Percentiles rank a stretch among this genome's conserved stretches.
phyloP scores from a whole-genome alignment of 306 rosid genomes.

The Alnus rubra region DNA sequence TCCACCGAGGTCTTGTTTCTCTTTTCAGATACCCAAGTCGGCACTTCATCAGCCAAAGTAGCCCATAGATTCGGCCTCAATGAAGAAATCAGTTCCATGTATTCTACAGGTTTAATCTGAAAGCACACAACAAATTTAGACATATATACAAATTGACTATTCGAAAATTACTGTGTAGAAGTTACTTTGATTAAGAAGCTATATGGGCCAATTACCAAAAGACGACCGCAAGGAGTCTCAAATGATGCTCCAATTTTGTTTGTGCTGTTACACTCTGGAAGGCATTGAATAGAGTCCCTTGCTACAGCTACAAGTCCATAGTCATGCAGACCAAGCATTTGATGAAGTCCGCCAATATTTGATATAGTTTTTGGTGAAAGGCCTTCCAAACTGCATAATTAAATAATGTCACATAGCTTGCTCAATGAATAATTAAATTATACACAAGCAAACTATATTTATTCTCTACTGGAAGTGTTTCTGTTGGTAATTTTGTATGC shows the following conservation, averaged over 20 bases:
- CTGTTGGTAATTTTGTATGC: not conserved
- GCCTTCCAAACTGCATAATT: conserved; percentile 68
- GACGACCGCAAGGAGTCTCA: conserved; percentile 86
- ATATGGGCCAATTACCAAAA: conserved; percentile 51
- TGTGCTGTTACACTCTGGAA: conserved; percentile 62
- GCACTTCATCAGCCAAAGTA: conserved; percentile 90
- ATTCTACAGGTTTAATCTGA: conserved; percentile 82
- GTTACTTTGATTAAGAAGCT: conserved; percentile 16
- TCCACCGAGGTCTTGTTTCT: conserved; percentile 85
- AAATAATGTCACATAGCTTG: not conserved
- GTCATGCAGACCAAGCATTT: conserved; percentile 58
- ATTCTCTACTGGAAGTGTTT: not conserved
- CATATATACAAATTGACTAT: not conserved
- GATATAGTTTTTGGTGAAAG: conserved; percentile 60
- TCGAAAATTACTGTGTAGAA: not conserved
- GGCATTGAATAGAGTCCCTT: conserved; percentile 72
- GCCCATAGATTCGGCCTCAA: conserved; percentile 84
- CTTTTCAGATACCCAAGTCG: conserved; percentile 81
- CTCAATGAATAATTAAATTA: not conserved
- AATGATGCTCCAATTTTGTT: conserved; percentile 75
- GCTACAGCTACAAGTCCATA: conserved; percentile 66
- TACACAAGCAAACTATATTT: not conserved
- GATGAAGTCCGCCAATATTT: conserved; percentile 76
- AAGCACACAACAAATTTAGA: conserved; percentile 3
- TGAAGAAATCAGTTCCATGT: conserved; percentile 67